phyloP scores from a whole-genome alignment of 2,329 filamentous ascomycete species.

The Herpomyces periplanetae region DNA sequence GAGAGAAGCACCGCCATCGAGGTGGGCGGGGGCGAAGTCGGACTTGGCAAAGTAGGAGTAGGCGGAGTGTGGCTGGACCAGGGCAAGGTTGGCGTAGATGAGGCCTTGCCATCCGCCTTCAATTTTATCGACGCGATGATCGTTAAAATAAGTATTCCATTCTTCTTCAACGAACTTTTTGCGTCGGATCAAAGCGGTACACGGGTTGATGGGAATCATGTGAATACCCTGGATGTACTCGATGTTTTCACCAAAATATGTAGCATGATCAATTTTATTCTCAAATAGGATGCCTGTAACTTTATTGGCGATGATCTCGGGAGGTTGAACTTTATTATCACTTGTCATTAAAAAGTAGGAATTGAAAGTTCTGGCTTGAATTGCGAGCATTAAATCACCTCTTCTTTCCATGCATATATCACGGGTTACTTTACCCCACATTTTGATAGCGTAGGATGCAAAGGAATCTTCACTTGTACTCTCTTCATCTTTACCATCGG shows the following conservation, averaged over 20 bases:
- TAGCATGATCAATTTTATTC: conserved; percentile 75
- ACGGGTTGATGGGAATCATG: conserved; percentile 35
- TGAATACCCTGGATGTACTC: conserved; percentile 21
- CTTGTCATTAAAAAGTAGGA: conserved; percentile 44
- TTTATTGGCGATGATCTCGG: conserved; percentile 43
- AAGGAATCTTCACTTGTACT: conserved; percentile 67
- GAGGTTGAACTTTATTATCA: conserved; percentile 28
- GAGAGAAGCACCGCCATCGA: conserved; percentile 43
- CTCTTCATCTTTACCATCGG: conserved; percentile 48
- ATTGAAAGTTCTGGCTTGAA: conserved; percentile 30
- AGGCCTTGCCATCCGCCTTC: conserved; percentile 52
- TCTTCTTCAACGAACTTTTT: conserved; percentile 35
- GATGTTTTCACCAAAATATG: conserved; percentile 27
- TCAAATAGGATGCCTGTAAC: conserved; percentile 34
- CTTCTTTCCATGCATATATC: conserved; percentile 41
- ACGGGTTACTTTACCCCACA: conserved; percentile 53
- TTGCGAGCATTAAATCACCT: conserved; percentile 39
- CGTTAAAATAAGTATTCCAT: conserved; percentile 37
- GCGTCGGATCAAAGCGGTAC: conserved; percentile 23
- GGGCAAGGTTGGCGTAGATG: conserved; percentile 39
- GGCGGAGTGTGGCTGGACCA: conserved; percentile 24
- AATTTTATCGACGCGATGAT: conserved; percentile 21
- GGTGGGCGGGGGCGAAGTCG: conserved; percentile 22
- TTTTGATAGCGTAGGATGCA: conserved; percentile 51
- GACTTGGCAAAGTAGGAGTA: conserved; percentile 32